Evolutionary conservation across 805 yeast genomes (phyloP).

Genomic region (Saccharomycopsis fibuligera): DNA sequence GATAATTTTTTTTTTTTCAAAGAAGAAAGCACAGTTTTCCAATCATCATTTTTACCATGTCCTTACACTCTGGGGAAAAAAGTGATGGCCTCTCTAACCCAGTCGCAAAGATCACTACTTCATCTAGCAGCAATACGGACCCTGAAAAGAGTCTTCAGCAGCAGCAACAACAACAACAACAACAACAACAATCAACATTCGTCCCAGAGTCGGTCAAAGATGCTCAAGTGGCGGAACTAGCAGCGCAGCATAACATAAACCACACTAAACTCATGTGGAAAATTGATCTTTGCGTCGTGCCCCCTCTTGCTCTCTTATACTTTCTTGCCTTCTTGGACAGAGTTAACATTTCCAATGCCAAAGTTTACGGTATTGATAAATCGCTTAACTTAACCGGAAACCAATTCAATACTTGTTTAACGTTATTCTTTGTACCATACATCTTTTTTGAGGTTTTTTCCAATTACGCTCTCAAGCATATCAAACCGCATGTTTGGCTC

Average conservation of each 20-base stretch:
- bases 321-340: conserved; percentile 74
- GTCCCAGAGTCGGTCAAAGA: conserved; percentile 2
- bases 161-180: too few relatives aligned
- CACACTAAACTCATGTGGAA: conserved; percentile 53
- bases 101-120: too few relatives aligned
- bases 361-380: conserved; percentile 56
- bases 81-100: too few relatives aligned
- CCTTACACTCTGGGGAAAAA: too few relatives aligned
- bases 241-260: conserved; percentile 41
- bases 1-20: too few relatives aligned
- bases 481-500: conserved; percentile 63
- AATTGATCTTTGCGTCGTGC: conserved; percentile 59
- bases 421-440: conserved; percentile 69
- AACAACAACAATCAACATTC: too few relatives aligned
- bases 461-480: conserved; percentile 50
- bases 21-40: too few relatives aligned
- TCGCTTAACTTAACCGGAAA: conserved; percentile 50
- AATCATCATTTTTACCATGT: too few relatives aligned
- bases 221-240: conserved; percentile 13
- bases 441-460: conserved; percentile 58
- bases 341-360: conserved; percentile 78
- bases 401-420: conserved; percentile 58
- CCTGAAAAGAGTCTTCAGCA: too few relatives aligned
- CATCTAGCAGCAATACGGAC: too few relatives aligned
- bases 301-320: conserved; percentile 60